A percentile compares a stretch with the other conserved stretches of the same genome.
Evolutionary conservation across 2,329 filamentous ascomycete genomes (phyloP).

Genomic region (Ophiostoma quercus): DNA sequence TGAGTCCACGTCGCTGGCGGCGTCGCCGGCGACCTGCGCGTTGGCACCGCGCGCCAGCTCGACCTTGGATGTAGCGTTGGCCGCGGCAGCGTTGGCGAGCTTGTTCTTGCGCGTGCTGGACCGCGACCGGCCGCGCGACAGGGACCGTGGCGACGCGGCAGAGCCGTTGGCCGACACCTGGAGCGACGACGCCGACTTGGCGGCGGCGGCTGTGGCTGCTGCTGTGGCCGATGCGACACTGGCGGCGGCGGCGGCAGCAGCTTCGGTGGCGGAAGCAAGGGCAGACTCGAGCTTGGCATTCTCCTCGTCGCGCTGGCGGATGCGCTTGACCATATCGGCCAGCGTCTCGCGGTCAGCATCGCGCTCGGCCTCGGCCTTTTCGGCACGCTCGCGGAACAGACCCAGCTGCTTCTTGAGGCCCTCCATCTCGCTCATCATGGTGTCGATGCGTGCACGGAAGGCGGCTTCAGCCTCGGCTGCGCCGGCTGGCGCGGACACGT

Average conservation of each 20-base stretch:
- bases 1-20: conserved; percentile 27
- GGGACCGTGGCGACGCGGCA: neutral
- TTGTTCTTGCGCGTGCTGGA: conserved; percentile 9
- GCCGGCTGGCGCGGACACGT: neutral
- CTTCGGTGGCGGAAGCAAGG: conserved; percentile 36
- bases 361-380: conserved; percentile 73
- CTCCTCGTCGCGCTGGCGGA: conserved; percentile 62
- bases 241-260: conserved; percentile 28
- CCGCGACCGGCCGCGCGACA: conserved; percentile 11
- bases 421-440: conserved; percentile 73
- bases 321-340: conserved; percentile 80
- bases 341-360: conserved; percentile 67
- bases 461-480: neutral
- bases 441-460: conserved; percentile 67
- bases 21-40: conserved; percentile 24
- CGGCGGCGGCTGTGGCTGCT: neutral
- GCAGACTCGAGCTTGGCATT: conserved; percentile 42
- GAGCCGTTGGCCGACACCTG: neutral
- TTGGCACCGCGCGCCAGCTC: conserved; percentile 30
- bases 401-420: conserved; percentile 77
- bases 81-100: conserved; percentile 16
- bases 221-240: conserved; percentile 2
- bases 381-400: conserved; percentile 68
- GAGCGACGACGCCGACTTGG: conserved; percentile 27
- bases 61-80: conserved; percentile 35